Evolutionary conservation across 2,329 filamentous ascomycete species (phyloP).

Genomic region (Whalleya microplaca): DNA sequence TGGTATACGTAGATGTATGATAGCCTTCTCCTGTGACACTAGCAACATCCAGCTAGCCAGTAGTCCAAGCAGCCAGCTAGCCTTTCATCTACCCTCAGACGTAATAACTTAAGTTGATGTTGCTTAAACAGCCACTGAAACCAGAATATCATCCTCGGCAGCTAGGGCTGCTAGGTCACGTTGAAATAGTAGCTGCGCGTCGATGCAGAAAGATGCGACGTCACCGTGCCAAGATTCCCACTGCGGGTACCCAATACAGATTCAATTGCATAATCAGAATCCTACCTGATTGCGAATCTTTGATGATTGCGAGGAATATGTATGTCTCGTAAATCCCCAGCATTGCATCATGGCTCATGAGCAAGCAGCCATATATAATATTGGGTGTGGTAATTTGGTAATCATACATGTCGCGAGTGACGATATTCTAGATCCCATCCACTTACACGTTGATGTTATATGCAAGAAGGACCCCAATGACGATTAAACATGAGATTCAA

Average conservation of each 20-base stretch:
- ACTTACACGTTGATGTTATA: neutral
- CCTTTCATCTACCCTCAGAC: neutral
- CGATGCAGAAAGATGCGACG: neutral
- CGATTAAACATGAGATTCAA: constrained; percentile 1
- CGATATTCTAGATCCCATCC: neutral
- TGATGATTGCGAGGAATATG: neutral
- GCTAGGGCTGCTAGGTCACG: neutral
- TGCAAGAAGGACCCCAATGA: neutral
- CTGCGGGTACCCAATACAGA: constrained; percentile 3
- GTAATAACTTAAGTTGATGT: neutral
- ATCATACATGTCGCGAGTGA: neutral
- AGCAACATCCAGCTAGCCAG: no score
- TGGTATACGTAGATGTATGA: no score
- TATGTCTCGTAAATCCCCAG: neutral
- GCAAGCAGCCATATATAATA: neutral
- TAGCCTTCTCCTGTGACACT: no score
- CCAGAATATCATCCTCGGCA: neutral
- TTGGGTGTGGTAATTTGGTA: neutral
- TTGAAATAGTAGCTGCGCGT: constrained; percentile 1
- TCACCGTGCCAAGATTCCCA: neutral
- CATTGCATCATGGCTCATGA: constrained; percentile 14
- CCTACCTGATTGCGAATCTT: neutral
- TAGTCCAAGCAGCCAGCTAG: no score
- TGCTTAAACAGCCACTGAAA: neutral
- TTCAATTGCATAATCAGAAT: neutral